Conservation (phyloP, 176 grass and related monocot genomes). For the Oryza glaberrima region DNA sequence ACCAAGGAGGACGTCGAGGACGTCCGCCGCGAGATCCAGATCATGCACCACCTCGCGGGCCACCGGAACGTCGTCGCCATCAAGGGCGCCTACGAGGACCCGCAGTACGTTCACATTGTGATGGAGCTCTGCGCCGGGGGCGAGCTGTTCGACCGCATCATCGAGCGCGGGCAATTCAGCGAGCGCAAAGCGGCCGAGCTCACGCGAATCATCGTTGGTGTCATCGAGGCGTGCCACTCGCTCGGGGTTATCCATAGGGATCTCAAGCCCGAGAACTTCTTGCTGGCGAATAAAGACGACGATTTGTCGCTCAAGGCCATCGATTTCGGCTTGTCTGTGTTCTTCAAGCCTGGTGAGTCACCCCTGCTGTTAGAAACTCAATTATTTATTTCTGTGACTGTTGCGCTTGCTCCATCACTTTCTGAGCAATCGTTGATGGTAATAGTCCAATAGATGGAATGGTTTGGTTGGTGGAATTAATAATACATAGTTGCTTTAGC, state of each 20-base stretch:
- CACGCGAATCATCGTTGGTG: slow-evolving; percentile 82
- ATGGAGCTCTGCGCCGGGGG: slow-evolving; percentile 96
- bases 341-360: slow-evolving; percentile 92
- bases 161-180: slow-evolving; percentile 90
- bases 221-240: slow-evolving; percentile 94
- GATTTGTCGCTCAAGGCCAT: slow-evolving; percentile 90
- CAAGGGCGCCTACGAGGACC: slow-evolving; percentile 92
- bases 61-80: slow-evolving; percentile 90
- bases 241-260: slow-evolving; percentile 96
- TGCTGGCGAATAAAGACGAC: slow-evolving; percentile 74
- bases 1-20: slow-evolving; percentile 92
- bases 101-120: slow-evolving; percentile 81
- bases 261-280: slow-evolving; percentile 97
- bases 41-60: slow-evolving; percentile 95
- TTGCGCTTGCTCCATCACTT: background rate
- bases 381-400: background rate
- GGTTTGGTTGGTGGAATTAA: background rate
- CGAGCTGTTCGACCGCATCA: slow-evolving; percentile 95
- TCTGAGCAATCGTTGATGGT: background rate
- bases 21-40: slow-evolving; percentile 99
- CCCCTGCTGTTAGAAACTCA: background rate
- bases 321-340: slow-evolving; percentile 96
- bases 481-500: background rate
- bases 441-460: background rate
- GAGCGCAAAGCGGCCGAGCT: slow-evolving; percentile 95